A percentile compares a stretch with the other conserved stretches of the same genome.
phyloP scores from a whole-genome alignment of 129 eudicot genomes.

The Saussurea involucrata region DNA sequence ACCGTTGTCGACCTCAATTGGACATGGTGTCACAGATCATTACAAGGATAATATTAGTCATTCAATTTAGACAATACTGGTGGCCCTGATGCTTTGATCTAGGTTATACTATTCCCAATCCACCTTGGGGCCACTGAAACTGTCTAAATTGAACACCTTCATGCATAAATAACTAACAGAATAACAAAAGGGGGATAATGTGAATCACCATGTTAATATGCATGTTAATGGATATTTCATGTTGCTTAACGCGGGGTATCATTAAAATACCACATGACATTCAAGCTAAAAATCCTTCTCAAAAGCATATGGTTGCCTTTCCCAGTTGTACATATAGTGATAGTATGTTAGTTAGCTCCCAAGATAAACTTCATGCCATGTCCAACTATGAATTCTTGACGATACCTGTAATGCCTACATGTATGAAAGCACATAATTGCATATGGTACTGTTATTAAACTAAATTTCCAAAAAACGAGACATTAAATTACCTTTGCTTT shows the following conservation, averaged over 20 bases:
- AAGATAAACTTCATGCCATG: not conserved
- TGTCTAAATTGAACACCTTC: too few species aligned
- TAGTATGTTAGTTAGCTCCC: not conserved
- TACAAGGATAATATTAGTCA: not conserved
- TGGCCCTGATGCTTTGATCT: not conserved
- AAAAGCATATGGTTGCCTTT: not conserved
- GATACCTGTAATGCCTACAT: not conserved
- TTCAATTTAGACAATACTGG: too few species aligned
- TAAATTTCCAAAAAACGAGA: not conserved
- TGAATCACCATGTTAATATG: too few species aligned
- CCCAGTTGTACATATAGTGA: not conserved
- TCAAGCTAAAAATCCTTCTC: not conserved
- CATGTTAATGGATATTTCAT: not conserved
- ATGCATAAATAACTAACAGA: too few species aligned
- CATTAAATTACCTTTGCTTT: constrained; percentile 1
- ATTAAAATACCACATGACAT: not conserved
- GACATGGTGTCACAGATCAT: too few species aligned
- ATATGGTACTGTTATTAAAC: not conserved
- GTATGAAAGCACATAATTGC: not conserved
- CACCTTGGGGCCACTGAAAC: too few species aligned
- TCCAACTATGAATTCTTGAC: not conserved
- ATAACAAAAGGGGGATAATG: too few species aligned
- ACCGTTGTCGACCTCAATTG: not conserved
- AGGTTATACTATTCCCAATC: too few species aligned
- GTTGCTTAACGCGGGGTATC: not conserved